phyloP scores from a whole-genome alignment of 495 filamentous ascomycete genomes.

The Xylaria scruposa region DNA sequence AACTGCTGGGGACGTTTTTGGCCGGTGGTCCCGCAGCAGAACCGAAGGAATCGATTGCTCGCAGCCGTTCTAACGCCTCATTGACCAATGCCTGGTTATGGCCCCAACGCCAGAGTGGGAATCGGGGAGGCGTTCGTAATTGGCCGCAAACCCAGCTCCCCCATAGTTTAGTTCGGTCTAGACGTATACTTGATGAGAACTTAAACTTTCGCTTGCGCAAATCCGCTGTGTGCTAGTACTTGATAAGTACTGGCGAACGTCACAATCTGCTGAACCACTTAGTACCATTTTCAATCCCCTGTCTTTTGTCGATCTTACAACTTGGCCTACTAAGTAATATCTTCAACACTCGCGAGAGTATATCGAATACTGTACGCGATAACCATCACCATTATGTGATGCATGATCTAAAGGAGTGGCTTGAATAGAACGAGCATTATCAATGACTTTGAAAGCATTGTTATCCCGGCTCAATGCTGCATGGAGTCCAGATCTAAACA shows the following conservation, averaged over 20 bases:
- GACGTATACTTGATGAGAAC: neutral
- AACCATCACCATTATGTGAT: neutral
- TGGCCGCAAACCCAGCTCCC: constrained; percentile 15
- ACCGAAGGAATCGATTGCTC: constrained; percentile 14
- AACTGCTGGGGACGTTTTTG: constrained; percentile 9
- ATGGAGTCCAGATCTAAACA: neutral
- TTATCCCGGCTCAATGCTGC: neutral
- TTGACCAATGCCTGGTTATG: constrained; percentile 1
- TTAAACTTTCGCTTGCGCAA: neutral
- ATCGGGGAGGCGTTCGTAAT: constrained; percentile 17
- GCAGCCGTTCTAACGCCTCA: constrained; percentile 17
- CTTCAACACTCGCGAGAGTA: neutral
- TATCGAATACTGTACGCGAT: neutral
- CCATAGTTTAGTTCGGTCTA: neutral
- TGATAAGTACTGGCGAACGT: constrained; percentile 1
- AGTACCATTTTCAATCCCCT: neutral
- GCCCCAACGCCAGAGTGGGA: neutral
- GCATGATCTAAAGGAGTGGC: neutral
- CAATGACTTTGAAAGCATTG: neutral
- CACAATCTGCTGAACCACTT: constrained; percentile 21
- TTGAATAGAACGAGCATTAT: neutral
- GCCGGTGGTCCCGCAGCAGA: constrained; percentile 12
- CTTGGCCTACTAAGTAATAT: neutral
- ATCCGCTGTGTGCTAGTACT: neutral
- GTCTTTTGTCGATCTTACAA: constrained; percentile 13